Evolutionary conservation across 2,329 filamentous ascomycete genomes (phyloP).

Genomic region (Triangularia setosa): DNA sequence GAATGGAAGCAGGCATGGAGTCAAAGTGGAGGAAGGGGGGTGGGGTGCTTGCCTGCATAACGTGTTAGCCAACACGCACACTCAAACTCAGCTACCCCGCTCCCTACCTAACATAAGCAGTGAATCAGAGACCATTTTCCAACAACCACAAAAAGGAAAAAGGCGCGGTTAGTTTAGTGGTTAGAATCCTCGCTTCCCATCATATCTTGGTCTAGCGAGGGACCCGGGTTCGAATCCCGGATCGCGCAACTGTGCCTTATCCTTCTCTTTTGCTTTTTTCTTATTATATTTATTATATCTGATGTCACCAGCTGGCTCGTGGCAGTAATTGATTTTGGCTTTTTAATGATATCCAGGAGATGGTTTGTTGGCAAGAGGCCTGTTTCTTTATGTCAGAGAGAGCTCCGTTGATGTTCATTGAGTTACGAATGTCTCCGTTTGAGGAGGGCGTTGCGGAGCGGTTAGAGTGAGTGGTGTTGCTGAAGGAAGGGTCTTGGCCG

Average conservation of each 20-base stretch:
- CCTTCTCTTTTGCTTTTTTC: background rate
- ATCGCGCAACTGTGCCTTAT: conserved; percentile 2
- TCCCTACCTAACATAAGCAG: background rate
- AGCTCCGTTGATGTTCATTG: too few relatives aligned
- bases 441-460: too few relatives aligned
- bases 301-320: background rate
- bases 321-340: background rate
- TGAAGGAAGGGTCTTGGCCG: too few relatives aligned
- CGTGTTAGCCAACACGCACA: background rate
- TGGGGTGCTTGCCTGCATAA: background rate
- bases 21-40: background rate
- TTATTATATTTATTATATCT: background rate
- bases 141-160: background rate
- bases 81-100: background rate
- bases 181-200: conserved; percentile 18
- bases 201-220: conserved; percentile 6
- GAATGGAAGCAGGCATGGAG: background rate
- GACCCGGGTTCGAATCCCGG: conserved; percentile 13
- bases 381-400: too few relatives aligned
- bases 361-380: too few relatives aligned
- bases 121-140: background rate
- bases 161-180: conserved; percentile 16
- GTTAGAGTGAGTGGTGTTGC: too few relatives aligned
- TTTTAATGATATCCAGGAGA: too few relatives aligned
- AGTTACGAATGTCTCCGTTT: too few relatives aligned